Evolutionary conservation across 495 filamentous ascomycete species (phyloP).

Genomic region (Penicillium tannophilum): DNA sequence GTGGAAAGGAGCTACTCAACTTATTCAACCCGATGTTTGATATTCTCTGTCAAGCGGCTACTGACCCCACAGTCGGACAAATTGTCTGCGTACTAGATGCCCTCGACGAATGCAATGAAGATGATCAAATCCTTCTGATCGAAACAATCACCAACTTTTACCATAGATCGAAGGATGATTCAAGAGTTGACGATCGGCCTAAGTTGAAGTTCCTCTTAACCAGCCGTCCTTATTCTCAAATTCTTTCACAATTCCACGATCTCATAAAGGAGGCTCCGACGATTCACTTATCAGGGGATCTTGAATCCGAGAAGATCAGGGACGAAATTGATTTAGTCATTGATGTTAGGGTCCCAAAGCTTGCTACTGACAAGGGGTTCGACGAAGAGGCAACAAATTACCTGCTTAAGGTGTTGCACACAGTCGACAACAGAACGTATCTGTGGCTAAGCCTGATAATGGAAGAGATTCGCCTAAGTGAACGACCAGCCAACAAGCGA

Average conservation of each 20-base stretch:
- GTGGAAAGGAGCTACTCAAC: conserved; percentile 31
- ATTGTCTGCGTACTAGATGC: conserved; percentile 55
- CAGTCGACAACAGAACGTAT: conserved; percentile 44
- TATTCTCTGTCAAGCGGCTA: conserved; percentile 34
- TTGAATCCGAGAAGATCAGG: conserved; percentile 38
- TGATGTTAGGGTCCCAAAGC: conserved; percentile 26
- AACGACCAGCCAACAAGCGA: conserved; percentile 14
- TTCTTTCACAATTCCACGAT: conserved; percentile 35
- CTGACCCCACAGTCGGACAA: conserved; percentile 40
- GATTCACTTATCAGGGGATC: conserved; percentile 43
- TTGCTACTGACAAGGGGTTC: conserved; percentile 22
- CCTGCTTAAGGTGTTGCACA: conserved; percentile 28
- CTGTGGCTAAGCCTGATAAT: conserved; percentile 37
- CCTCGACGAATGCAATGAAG: conserved; percentile 39
- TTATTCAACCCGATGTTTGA: conserved; percentile 44
- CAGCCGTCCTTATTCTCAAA: conserved; percentile 48
- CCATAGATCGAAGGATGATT: conserved; percentile 4
- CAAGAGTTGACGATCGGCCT: conserved; percentile 1
- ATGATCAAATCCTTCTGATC: conserved; percentile 19
- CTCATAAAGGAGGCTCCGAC: conserved; percentile 24
- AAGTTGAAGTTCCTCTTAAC: conserved; percentile 52
- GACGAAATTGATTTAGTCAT: conserved; percentile 49
- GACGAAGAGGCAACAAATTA: conserved; percentile 16
- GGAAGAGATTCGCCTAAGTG: conserved; percentile 13
- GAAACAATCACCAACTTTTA: conserved; percentile 18